Percentiles rank a stretch among this genome's conserved stretches.
These are phyloP conservation scores for Malus fusca DNA, from an alignment of 306 rosid species.

Conservation along the genomic window DNA sequence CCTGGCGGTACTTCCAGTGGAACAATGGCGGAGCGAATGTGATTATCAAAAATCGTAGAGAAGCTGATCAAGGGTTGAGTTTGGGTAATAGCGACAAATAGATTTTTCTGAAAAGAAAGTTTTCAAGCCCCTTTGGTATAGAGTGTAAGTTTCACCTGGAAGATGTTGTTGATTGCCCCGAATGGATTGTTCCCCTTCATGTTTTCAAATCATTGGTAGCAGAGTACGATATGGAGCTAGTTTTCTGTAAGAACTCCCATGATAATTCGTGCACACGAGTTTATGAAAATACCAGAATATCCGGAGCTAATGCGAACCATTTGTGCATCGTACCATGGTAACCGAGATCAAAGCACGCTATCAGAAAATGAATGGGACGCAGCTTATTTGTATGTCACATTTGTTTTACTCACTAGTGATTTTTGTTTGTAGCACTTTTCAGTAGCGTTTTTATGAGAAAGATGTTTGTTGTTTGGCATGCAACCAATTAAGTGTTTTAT, in stretches of 20 bases:
- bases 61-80: conserved; percentile 59
- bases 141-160: conserved; percentile 82
- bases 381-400: conserved; percentile 52
- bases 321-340: conserved; percentile 88
- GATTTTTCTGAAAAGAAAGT: conserved; percentile 68
- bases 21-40: conserved; percentile 98
- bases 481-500: no score
- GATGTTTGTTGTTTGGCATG: no score
- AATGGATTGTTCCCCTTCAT: conserved; percentile 81
- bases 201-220: conserved; percentile 73
- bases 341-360: conserved; percentile 61
- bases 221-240: conserved; percentile 88
- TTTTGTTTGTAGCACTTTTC: no score
- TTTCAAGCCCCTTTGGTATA: conserved; percentile 84
- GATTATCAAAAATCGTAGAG: conserved; percentile 73
- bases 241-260: conserved; percentile 73
- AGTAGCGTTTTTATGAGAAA: no score
- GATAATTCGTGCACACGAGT: conserved; percentile 77
- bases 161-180: conserved; percentile 99
- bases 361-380: conserved; percentile 65
- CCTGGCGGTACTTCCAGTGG: conserved; percentile 49
- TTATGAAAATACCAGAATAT: conserved; percentile 65
- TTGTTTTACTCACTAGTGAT: conserved; percentile 1
- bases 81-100: conserved; percentile 81
- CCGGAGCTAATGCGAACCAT: conserved; percentile 83